These are phyloP conservation scores for Geosmithia putterillii DNA, from an alignment of 2,329 filamentous ascomycete species.

Conservation along the genomic window DNA sequence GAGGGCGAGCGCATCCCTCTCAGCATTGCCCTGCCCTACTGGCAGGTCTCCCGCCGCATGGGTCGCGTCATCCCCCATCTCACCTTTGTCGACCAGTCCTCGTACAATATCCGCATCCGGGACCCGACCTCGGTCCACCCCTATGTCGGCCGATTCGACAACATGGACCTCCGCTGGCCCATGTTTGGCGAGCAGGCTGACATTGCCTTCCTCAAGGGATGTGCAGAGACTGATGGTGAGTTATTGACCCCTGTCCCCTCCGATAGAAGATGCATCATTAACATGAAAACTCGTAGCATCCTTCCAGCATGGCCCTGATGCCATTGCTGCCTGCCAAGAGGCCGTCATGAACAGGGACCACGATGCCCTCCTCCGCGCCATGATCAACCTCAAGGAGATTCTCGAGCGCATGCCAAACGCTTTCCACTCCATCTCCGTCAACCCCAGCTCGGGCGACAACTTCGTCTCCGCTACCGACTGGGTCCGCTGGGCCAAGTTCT, in stretches of 20 bases:
- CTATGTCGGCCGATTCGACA: slow-evolving; percentile 38
- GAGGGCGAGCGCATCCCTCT: slow-evolving; percentile 35
- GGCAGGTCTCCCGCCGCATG: slow-evolving; percentile 36
- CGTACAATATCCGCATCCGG: slow-evolving; percentile 37
- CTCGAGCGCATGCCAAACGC: slow-evolving; percentile 40
- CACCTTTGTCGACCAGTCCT: slow-evolving; percentile 39
- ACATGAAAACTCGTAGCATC: slow-evolving; percentile 19
- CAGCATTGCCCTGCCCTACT: slow-evolving; percentile 35
- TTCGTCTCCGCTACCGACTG: slow-evolving; percentile 34
- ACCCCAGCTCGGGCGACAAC: slow-evolving; percentile 37
- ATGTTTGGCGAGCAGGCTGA: slow-evolving; percentile 40
- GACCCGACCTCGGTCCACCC: slow-evolving; percentile 34
- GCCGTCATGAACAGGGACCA: slow-evolving; percentile 38
- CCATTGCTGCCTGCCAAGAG: slow-evolving; percentile 40
- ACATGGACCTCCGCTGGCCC: slow-evolving; percentile 40
- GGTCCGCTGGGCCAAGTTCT: slow-evolving; percentile 39
- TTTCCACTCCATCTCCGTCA: slow-evolving; percentile 40
- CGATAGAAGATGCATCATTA: neutral
- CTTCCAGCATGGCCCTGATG: slow-evolving; percentile 36
- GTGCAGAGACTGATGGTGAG: slow-evolving; percentile 30
- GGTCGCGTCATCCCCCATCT: slow-evolving; percentile 38
- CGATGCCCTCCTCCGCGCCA: slow-evolving; percentile 35
- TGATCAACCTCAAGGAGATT: slow-evolving; percentile 39
- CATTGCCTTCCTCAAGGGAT: slow-evolving; percentile 37
- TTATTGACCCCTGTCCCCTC: neutral